Evolutionary conservation across 108 stramenopile genomes (phyloP), one percentile per base, ranked within the genome.

Genomic region (Cyclostephanos tholiformis): DNA sequence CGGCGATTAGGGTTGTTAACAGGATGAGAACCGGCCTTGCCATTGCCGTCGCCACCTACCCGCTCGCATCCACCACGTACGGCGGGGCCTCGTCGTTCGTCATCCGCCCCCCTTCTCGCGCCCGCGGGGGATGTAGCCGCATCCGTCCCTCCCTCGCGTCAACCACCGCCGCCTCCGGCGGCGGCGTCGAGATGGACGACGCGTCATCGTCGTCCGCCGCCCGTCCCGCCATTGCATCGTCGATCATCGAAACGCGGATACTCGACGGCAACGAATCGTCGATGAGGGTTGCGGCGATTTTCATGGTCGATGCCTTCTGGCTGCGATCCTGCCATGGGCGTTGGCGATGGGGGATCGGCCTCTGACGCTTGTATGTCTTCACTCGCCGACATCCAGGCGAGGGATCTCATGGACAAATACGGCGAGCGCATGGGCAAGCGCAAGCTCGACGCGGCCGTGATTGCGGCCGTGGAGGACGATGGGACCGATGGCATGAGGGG

Each of bases 221-320:
- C 6, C n/a, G n/a, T n/a, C n/a, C 52, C 7, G 52, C 52, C 6
- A 4, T 20, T 10, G 10, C 53, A 2, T 26, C 26, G 26, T 4
- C 53, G 8, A 25, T 26, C 53, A 26, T 26, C 23, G 4, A 26
- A 2, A 3, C 19, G 39, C 39, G n/a, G 20, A 10, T 44, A 14
- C 79, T 61, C 39, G 36, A 64, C 30, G 79, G 79, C 9, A 63
- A 36, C 36, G 79, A 72, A 36, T 10, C 16, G 22, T 71, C 79
- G 6, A 69, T 86, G 30, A 65, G 76, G n/a, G 55, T 70, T 26
- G 84, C 78, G 4, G 84, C 86, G 46, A 29, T 57, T 12, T 89
- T 89, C 53, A 74, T 89, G 64, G 82, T 89, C 12, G 86, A 87
- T 57, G 44, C 80, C 16, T 89, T 89, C 64, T 89, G 88, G 88